Base-by-base conservation (phyloP, 2,329 filamentous ascomycete species). In the Fusarium papillatum region DNA sequence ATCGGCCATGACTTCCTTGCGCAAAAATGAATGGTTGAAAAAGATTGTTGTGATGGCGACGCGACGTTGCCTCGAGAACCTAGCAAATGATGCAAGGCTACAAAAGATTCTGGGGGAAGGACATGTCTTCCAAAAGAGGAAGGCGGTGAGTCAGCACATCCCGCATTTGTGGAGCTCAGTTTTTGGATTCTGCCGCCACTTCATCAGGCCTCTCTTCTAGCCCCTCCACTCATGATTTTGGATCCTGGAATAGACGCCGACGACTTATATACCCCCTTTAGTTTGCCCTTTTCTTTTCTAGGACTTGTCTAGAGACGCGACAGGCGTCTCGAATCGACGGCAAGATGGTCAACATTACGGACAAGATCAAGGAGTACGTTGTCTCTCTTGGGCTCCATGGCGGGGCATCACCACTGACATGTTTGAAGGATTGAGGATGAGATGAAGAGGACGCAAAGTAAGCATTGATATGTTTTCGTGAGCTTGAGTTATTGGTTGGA, bases 361-460 rank as follows among this genome's bases (percentile, higher is more conserved):
- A 99, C 68, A 98, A 98, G 91, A 99, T 99, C 88, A 99, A 99
- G 90, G 97, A 98, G 96, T 98, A 86, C 82, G 93, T 84, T 24
- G 36, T 24, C 22, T 38, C 22, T 39, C 55, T 39, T 43, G 24
- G 34, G 29, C 22, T 24, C 19, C 7, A 62, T 69, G 61, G 72
- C 53, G 68, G 65, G 65, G 72, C 64, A 62, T 66, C 43, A 60
- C 66, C 50, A 74, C 80, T 82, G 74, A 82, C 41, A 75, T 59
- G 11, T 68, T 36, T n/a, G 65, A 79, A 98, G 96, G 93, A 99
- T 99, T 82, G 97, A 99, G 91, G 96, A 98, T 87, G 97, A 99
- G 93, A 99, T 99, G 97, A 93, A 92, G 85, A 96, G 92, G 92
- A 99, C 97, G 81, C 97, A 99, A 88, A 99, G 96, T 98, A 92